Conservation (phyloP, 139 green algal species). For the Volvox africanus region DNA sequence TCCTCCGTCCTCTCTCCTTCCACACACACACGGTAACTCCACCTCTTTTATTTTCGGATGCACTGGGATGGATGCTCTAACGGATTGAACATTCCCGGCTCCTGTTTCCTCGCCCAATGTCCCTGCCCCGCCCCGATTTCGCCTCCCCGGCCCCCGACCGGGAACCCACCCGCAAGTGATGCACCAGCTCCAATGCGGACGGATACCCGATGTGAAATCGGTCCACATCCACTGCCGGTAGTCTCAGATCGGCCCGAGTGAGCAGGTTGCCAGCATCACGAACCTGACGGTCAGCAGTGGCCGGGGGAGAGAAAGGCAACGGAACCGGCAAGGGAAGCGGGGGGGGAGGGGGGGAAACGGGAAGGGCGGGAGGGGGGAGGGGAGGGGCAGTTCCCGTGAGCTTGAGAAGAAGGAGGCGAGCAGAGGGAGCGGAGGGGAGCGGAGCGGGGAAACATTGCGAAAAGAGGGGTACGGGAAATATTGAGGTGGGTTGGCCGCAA, state of each 20-base stretch:
- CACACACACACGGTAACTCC: too few species aligned
- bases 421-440: too few species aligned
- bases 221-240: slow-evolving; percentile 85
- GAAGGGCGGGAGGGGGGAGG: neutral
- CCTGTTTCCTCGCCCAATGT: neutral
- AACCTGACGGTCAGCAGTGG: slow-evolving; percentile 54
- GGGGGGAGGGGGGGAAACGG: neutral
- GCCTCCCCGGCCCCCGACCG: neutral
- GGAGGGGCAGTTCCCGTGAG: neutral
- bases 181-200: slow-evolving; percentile 65
- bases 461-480: neutral
- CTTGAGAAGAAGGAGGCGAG: neutral
- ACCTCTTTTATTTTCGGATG: too few species aligned
- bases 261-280: slow-evolving; percentile 84
- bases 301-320: neutral
- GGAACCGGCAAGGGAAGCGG: neutral
- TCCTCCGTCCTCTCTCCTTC: too few species aligned
- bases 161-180: slow-evolving; percentile 62
- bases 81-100: neutral
- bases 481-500: too few species aligned
- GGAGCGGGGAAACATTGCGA: too few species aligned
- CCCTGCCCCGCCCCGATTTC: neutral
- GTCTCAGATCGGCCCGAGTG: slow-evolving; percentile 69
- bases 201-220: slow-evolving; percentile 61
- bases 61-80: too few species aligned